phyloP scores from a whole-genome alignment of 1,139 yeast species.

The Cylindricascospora bacillispora region DNA sequence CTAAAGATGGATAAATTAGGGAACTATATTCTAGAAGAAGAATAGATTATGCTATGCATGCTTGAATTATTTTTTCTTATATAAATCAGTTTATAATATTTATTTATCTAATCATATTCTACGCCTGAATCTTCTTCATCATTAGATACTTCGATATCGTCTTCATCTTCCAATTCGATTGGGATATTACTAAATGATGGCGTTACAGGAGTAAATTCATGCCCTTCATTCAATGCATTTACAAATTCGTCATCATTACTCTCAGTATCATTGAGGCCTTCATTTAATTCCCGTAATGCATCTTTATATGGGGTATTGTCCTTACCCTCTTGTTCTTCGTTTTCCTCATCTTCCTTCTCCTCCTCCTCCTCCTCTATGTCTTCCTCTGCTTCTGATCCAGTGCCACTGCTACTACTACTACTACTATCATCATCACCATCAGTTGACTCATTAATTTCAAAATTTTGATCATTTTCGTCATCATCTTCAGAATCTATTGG shows the following conservation, averaged over 20 bases:
- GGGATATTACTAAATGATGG: constrained; percentile 17
- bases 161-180: constrained; percentile 16
- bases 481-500: constrained; percentile 29
- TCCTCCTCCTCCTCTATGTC: constrained; percentile 14
- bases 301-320: constrained; percentile 10
- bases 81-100: neutral
- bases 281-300: neutral
- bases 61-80: neutral
- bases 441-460: constrained; percentile 25
- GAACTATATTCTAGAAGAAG: constrained; percentile 54
- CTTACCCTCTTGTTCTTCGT: constrained; percentile 18
- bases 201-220: constrained; percentile 10
- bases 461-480: constrained; percentile 26
- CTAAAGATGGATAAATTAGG: constrained; percentile 73
- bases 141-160: constrained; percentile 11
- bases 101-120: constrained; percentile 22
- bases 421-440: constrained; percentile 24
- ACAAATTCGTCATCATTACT: constrained; percentile 12
- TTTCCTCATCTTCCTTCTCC: constrained; percentile 15
- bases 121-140: constrained; percentile 35
- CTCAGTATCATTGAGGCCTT: constrained; percentile 6
- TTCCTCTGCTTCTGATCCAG: constrained; percentile 19
- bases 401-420: too few relatives aligned
- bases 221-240: constrained; percentile 5
- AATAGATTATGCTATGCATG: constrained; percentile 1